Percentiles rank a stretch among this genome's conserved stretches.
These are phyloP conservation scores for Sugiyamaella novakii DNA, from an alignment of 1,139 yeast genomes.

Conservation along the genomic window DNA sequence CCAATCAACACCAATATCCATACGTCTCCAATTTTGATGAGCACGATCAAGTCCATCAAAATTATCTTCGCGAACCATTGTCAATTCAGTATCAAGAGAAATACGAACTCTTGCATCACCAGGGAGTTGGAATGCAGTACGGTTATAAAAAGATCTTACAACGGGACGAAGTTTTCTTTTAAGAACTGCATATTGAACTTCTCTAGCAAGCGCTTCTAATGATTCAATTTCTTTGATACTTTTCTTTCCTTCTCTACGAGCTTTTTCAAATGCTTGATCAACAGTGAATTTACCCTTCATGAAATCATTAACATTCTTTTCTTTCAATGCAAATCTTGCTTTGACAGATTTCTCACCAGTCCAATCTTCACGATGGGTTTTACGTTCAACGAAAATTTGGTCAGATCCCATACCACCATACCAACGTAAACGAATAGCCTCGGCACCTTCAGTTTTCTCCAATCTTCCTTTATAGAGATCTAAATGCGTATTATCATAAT, in stretches of 20 bases:
- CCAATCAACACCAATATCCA: conserved; percentile 96
- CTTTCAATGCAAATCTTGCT: conserved; percentile 91
- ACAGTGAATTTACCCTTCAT: conserved; percentile 84
- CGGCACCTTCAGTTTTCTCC: conserved; percentile 97
- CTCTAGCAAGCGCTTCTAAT: conserved; percentile 87
- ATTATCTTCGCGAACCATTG: conserved; percentile 96
- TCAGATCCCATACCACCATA: conserved; percentile 97
- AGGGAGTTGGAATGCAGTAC: conserved; percentile 98
- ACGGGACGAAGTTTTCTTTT: conserved; percentile 89
- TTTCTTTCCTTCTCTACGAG: conserved; percentile 90
- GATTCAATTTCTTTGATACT: conserved; percentile 84
- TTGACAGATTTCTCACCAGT: conserved; percentile 98
- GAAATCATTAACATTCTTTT: conserved; percentile 83
- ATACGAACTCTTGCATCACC: conserved; percentile 99
- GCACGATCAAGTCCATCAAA: conserved; percentile 93
- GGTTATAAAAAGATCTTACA: conserved; percentile 91
- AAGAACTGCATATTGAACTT: conserved; percentile 85
- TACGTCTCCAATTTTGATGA: conserved; percentile 93
- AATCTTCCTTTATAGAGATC: conserved; percentile 93
- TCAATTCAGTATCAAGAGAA: conserved; percentile 90
- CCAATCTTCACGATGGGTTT: conserved; percentile 99
- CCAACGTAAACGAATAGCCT: conserved; percentile 97
- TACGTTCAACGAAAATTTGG: conserved; percentile 91
- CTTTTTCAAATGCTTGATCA: conserved; percentile 85
- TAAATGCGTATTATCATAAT: conserved; percentile 84